Conservation (phyloP, 208 protist species). For the Trypanosoma platydactyli region DNA sequence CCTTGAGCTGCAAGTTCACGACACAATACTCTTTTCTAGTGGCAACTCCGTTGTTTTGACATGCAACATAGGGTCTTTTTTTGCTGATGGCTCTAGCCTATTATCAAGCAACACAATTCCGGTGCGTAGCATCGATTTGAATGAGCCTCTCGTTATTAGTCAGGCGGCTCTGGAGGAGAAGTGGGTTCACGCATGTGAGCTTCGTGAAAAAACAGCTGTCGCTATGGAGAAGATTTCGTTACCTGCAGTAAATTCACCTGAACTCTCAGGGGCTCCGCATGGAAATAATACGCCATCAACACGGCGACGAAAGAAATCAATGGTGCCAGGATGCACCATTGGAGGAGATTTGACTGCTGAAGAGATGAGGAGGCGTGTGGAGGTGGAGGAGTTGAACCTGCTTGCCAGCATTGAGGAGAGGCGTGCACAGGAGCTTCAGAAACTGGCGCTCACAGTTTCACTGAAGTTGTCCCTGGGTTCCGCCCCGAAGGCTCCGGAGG, state of each 20-base stretch:
- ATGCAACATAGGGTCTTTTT: slow-evolving; percentile 21
- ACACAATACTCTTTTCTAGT: slow-evolving; percentile 28
- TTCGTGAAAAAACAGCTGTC: slow-evolving; percentile 5
- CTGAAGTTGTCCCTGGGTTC: slow-evolving; percentile 22
- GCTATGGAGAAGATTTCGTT: not conserved
- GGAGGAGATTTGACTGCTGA: not conserved
- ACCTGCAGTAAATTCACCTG: not conserved
- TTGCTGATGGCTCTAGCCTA: slow-evolving; percentile 18
- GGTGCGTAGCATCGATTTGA: slow-evolving; percentile 11
- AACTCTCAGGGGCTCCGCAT: not conserved
- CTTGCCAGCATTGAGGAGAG: slow-evolving; percentile 20
- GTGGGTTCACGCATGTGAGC: slow-evolving; percentile 6
- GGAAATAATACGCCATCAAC: not conserved
- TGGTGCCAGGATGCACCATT: not conserved
- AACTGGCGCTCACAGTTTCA: not conserved
- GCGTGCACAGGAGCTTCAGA: slow-evolving; percentile 20
- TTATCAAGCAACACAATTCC: slow-evolving; percentile 7
- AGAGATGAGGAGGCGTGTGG: slow-evolving; percentile 3
- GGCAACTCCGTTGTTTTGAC: slow-evolving; percentile 5
- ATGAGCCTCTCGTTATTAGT: slow-evolving; percentile 9
- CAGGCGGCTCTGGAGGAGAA: slow-evolving; percentile 25
- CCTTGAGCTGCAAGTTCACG: slow-evolving; percentile 21
- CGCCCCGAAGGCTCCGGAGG: slow-evolving; percentile 6
- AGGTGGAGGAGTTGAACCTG: slow-evolving; percentile 22
- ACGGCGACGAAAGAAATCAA: not conserved